Base-by-base conservation (phyloP, 441 rosid species). In the Pelargonium citronellum region DNA sequence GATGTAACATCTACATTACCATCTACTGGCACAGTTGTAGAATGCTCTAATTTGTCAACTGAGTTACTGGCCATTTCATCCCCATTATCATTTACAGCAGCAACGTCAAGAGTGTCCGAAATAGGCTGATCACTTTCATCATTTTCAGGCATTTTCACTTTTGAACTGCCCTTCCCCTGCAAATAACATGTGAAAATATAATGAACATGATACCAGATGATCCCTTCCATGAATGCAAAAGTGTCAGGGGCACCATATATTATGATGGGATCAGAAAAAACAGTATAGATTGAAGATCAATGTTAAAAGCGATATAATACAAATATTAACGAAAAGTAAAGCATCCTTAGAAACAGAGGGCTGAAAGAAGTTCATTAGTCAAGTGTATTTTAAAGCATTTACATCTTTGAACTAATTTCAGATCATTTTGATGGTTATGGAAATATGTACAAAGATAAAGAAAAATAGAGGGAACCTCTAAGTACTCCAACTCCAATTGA, bases 101-200 rank as follows among this genome's bases (percentile, higher is more conserved):
- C 41, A 67, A 74, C 73, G 16, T 68, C 80, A 72, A 72, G 51
- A 19, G 60, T 64, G 61, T 66, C 67, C 3, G n/a, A 60, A 30
- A 51, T 72, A 64, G 73, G 70, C 74, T 46, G 62, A 41, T 74
- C 75, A 53, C 72, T 79, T 75, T 79, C 79, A 61, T 74, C 84
- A 49, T 80, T 83, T 72, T 79, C 78, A 69, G 43, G 47, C 71
- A 49, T 77, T 77, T 84, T 87, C 75, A 69, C 66, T 77, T 85
- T 82, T 22, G 78, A 71, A 57, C 81, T 86, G 37, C 81, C 81
- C 17, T 75, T 79, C 8, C 82, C 85, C 91, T 88, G 55, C 27
- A 66, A 64, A 71, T 64, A 27, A 27, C 3, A 71, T 44, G 43
- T 27, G 41, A 4, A 67, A 65, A n/a, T 47, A 64, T 46, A 7